Evolutionary conservation across 768 basidiomycete species (phyloP).

Genomic region (Termitomyces sp.): DNA sequence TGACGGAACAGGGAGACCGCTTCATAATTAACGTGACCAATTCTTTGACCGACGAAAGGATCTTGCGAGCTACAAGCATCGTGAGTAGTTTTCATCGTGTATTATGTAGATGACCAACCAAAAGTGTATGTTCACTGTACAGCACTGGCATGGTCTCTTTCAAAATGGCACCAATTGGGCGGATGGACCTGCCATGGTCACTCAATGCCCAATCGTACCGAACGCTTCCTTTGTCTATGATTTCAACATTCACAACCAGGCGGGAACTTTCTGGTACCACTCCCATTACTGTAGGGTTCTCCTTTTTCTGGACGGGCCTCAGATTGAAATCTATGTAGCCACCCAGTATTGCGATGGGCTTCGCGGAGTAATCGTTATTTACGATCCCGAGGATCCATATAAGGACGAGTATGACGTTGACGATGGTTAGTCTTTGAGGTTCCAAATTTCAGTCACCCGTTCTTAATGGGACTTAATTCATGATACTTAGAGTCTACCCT

Average conservation of each 20-base stretch:
- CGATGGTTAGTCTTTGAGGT: background rate
- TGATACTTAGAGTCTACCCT: background rate
- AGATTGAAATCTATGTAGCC: slow-evolving; percentile 27
- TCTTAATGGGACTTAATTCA: background rate
- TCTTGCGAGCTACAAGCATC: background rate
- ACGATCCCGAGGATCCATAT: slow-evolving; percentile 29
- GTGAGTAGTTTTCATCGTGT: background rate
- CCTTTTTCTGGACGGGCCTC: slow-evolving; percentile 24
- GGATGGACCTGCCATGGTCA: background rate
- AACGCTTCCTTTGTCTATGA: slow-evolving; percentile 29
- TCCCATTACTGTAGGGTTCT: slow-evolving; percentile 15
- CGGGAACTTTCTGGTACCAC: slow-evolving; percentile 22
- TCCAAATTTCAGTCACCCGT: background rate
- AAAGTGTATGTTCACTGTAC: background rate
- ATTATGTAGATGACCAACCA: too few species aligned
- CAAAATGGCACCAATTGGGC: slow-evolving; percentile 1
- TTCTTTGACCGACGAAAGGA: background rate
- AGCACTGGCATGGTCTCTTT: slow-evolving; percentile 6
- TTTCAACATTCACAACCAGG: slow-evolving; percentile 20
- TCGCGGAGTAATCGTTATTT: slow-evolving; percentile 8
- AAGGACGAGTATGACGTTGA: slow-evolving; percentile 24
- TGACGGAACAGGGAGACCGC: background rate
- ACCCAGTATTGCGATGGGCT: slow-evolving; percentile 5
- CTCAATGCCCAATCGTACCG: slow-evolving; percentile 1
- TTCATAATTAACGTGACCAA: slow-evolving; percentile 2